A percentile compares a stretch with the other conserved stretches of the same genome.
phyloP scores from a whole-genome alignment of 768 basidiomycete genomes.

The Suillus lakei region DNA sequence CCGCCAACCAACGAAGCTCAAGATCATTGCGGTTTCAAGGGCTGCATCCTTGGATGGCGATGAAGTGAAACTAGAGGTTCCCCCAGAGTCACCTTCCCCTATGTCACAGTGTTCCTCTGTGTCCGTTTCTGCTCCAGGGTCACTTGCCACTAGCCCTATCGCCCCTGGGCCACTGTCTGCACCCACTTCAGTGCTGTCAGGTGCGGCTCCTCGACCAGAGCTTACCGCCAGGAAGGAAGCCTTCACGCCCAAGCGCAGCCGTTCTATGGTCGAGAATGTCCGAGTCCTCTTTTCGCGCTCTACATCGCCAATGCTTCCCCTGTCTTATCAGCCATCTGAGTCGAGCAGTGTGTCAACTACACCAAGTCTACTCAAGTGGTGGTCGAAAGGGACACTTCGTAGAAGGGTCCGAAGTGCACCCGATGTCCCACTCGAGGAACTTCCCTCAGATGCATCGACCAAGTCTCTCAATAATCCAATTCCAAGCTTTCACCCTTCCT shows the following conservation, averaged over 20 bases:
- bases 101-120: constrained; percentile 44
- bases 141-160: constrained; percentile 24
- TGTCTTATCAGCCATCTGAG: constrained; percentile 32
- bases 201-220: constrained; percentile 31
- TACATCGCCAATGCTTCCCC: constrained; percentile 40
- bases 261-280: constrained; percentile 67
- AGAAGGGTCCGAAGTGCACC: constrained; percentile 59
- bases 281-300: constrained; percentile 62
- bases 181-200: constrained; percentile 16
- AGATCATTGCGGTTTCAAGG: constrained; percentile 28
- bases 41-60: constrained; percentile 26
- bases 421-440: constrained; percentile 41
- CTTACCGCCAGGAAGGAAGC: constrained; percentile 26
- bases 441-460: constrained; percentile 30
- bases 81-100: constrained; percentile 41
- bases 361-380: constrained; percentile 48
- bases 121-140: constrained; percentile 28
- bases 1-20: constrained; percentile 35
- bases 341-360: constrained; percentile 33
- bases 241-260: constrained; percentile 45
- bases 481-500: constrained; percentile 11
- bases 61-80: constrained; percentile 25
- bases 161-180: constrained; percentile 20
- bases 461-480: constrained; percentile 27
- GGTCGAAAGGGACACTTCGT: constrained; percentile 53